Conservation (phyloP, 2,329 filamentous ascomycete species). For the Botrytis aclada region DNA sequence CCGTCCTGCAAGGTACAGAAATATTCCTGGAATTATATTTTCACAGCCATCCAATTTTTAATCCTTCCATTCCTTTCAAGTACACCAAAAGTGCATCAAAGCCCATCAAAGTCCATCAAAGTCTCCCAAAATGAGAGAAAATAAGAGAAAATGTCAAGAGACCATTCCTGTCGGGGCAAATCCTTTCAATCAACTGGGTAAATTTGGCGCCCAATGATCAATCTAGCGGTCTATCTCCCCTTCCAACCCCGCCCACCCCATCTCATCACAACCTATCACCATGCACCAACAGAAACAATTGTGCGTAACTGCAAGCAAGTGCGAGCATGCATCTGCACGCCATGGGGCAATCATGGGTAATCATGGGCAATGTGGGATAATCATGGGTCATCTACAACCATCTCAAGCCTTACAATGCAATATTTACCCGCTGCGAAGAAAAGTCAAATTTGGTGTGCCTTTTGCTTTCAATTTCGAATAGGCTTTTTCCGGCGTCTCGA, state of each 20-base stretch:
- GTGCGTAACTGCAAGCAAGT: slow-evolving; percentile 3
- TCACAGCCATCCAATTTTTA: not conserved
- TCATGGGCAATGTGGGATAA: not conserved
- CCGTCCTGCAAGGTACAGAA: slow-evolving; percentile 4
- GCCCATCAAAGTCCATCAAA: not conserved
- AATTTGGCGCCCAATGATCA: slow-evolving; percentile 17
- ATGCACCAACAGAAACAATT: not conserved
- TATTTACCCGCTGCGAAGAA: slow-evolving; percentile 19
- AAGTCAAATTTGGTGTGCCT: not conserved
- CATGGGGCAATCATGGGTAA: not conserved
- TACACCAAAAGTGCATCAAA: not conserved
- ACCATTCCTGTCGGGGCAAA: slow-evolving; percentile 5
- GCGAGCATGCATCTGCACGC: not conserved
- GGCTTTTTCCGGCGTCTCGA: slow-evolving; percentile 17
- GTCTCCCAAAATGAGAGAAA: not conserved
- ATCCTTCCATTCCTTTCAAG: slow-evolving; percentile 11
- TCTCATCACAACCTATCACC: slow-evolving; percentile 20
- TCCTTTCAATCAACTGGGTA: slow-evolving; percentile 5
- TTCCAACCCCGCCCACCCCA: not conserved
- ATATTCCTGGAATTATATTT: not conserved
- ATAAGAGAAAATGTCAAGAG: not conserved
- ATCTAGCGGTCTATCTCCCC: slow-evolving; percentile 6
- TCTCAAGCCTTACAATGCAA: slow-evolving; percentile 10
- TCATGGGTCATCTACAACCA: slow-evolving; percentile 11
- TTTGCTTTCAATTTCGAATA: slow-evolving; percentile 5